Conservation (phyloP, 208 protist genomes). For the Acanthamoeba lenticulata region DNA sequence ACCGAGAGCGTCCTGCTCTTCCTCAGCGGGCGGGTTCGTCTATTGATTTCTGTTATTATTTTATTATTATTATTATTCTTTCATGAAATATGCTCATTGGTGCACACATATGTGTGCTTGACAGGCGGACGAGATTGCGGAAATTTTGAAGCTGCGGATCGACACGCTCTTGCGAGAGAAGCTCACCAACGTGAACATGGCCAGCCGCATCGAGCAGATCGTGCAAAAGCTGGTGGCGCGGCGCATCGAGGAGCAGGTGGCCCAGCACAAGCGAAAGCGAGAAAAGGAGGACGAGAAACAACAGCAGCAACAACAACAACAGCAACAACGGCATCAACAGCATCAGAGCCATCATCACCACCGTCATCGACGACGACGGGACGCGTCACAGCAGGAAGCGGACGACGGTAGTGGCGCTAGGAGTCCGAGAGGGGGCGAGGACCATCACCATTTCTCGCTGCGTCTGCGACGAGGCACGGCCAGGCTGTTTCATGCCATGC, state of each 20-base stretch:
- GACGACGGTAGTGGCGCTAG: neutral
- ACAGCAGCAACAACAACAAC: too few relatives aligned
- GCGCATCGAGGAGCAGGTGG: neutral
- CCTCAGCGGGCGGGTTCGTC: neutral
- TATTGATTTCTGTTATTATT: too few relatives aligned
- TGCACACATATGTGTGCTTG: too few relatives aligned
- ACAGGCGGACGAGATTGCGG: constrained; percentile 24
- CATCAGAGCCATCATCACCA: neutral
- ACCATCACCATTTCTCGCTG: neutral
- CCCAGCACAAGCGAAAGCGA: neutral
- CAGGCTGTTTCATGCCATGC: constrained; percentile 1
- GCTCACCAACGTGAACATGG: constrained; percentile 12
- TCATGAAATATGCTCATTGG: too few relatives aligned
- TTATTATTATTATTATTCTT: too few relatives aligned
- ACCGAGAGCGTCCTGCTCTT: neutral
- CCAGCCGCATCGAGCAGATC: constrained; percentile 2
- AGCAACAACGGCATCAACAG: neutral
- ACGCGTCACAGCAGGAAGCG: neutral
- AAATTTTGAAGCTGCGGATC: constrained; percentile 28
- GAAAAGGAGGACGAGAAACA: neutral
- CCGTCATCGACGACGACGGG: neutral
- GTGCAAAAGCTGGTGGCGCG: constrained; percentile 41
- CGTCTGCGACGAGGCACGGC: neutral
- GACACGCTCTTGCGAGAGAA: neutral
- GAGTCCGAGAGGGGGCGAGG: neutral